A percentile compares a stretch with the other conserved stretches of the same genome.
These are phyloP conservation scores for Cryptosporidium meleagridis DNA, from an alignment of 169 alveolate species.

Conservation along the genomic window DNA sequence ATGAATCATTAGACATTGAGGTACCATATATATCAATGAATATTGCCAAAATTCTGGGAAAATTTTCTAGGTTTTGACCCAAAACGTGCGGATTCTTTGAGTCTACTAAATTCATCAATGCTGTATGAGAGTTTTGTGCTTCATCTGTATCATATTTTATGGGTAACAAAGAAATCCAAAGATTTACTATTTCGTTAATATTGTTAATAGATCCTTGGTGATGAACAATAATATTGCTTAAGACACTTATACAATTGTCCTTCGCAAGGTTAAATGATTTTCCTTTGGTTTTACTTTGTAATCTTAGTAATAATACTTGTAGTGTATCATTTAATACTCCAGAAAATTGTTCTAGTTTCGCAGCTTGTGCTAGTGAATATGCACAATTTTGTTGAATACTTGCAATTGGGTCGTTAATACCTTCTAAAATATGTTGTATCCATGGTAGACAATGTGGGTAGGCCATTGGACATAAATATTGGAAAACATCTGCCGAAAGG, in stretches of 20 bases:
- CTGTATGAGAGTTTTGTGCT: constrained; percentile 65
- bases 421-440: constrained; percentile 59
- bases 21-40: constrained; percentile 86
- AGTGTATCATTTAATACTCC: constrained; percentile 42
- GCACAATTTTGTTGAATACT: constrained; percentile 75
- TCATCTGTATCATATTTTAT: constrained; percentile 71
- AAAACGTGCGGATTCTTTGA: constrained; percentile 82
- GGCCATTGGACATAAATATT: constrained; percentile 69
- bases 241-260: constrained; percentile 46
- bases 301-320: constrained; percentile 37
- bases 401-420: constrained; percentile 71
- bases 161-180: constrained; percentile 62
- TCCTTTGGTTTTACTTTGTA: constrained; percentile 53
- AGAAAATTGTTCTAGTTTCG: constrained; percentile 47
- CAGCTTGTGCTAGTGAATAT: constrained; percentile 71
- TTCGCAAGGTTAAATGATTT: constrained; percentile 69
- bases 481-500: constrained; percentile 66
- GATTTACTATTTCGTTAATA: constrained; percentile 14
- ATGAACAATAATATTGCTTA: constrained; percentile 33
- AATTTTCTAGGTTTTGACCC: constrained; percentile 84
- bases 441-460: constrained; percentile 70
- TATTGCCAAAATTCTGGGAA: constrained; percentile 82
- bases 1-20: constrained; percentile 83
- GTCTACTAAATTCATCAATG: constrained; percentile 59
- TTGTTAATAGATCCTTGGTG: constrained; percentile 41